Evolutionary conservation across 768 basidiomycete species (phyloP).

Genomic region (Mycena maculata): DNA sequence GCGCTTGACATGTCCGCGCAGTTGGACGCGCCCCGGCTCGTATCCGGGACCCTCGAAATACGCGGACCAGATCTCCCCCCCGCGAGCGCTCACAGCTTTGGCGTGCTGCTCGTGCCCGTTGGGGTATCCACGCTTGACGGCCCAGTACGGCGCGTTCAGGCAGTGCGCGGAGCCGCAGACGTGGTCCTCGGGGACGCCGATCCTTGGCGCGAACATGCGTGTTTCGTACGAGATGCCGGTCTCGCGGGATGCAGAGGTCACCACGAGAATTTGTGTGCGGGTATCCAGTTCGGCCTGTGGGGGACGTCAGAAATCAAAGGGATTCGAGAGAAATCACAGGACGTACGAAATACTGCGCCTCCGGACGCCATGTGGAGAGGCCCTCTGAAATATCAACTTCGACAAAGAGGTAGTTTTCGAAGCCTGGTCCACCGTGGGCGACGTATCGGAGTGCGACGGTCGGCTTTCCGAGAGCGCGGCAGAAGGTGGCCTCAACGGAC

Average conservation of each 20-base stretch:
- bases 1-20: conserved; percentile 20
- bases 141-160: conserved; percentile 29
- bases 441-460: conserved; percentile 7
- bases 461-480: conserved; percentile 11
- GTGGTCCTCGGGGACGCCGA: conserved; percentile 26
- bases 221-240: conserved; percentile 21
- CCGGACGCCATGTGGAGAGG: conserved; percentile 3
- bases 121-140: not conserved
- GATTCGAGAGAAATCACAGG: not conserved
- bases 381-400: conserved; percentile 19
- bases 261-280: conserved; percentile 20
- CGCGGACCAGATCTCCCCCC: conserved; percentile 23
- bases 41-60: conserved; percentile 3
- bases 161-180: conserved; percentile 30
- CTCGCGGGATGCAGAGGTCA: conserved; percentile 7
- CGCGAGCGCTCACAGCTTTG: conserved; percentile 22
- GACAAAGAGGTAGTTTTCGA: conserved; percentile 23
- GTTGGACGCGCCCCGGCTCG: not conserved
- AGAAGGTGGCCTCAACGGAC: not conserved
- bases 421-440: conserved; percentile 24
- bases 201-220: conserved; percentile 24
- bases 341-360: conserved; percentile 10
- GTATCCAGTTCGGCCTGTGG: conserved; percentile 1
- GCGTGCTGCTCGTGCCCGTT: conserved; percentile 12
- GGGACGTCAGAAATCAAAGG: not conserved